Percentiles rank a stretch among this genome's conserved stretches.
Conservation (phyloP, 2,329 filamentous ascomycete genomes). For the Colletotrichum lindemuthianum region DNA sequence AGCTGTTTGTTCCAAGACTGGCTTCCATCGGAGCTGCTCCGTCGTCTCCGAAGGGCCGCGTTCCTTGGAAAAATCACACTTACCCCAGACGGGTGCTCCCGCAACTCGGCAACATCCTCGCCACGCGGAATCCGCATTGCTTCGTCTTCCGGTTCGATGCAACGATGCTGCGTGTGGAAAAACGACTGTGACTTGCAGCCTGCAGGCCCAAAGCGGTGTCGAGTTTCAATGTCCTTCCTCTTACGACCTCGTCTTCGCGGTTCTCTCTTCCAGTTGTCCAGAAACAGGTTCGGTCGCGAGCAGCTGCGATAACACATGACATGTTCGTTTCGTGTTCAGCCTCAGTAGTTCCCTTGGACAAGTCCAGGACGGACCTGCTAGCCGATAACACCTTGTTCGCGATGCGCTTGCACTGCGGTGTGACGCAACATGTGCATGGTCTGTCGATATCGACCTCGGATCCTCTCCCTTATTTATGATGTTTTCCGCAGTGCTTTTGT, state of each 20-base stretch:
- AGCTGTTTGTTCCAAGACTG: background rate
- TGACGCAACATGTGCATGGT: too few species aligned
- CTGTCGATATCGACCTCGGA: too few species aligned
- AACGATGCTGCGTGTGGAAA: background rate
- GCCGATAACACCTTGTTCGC: too few species aligned
- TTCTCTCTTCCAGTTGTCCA: too few species aligned
- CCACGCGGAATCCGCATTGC: slow-evolving; percentile 4
- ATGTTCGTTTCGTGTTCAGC: too few species aligned
- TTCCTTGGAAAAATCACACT: background rate
- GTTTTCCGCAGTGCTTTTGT: too few species aligned
- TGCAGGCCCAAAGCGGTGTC: background rate
- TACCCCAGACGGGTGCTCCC: slow-evolving; percentile 32
- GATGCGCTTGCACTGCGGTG: too few species aligned
- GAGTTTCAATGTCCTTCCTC: background rate
- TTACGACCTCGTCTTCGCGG: background rate
- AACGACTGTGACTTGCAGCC: background rate
- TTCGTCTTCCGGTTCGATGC: slow-evolving; percentile 2
- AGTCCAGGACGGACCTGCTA: too few species aligned
- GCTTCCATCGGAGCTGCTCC: slow-evolving; percentile 1
- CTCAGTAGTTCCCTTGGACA: too few species aligned
- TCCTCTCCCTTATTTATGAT: too few species aligned
- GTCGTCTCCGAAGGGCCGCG: slow-evolving; percentile 33
- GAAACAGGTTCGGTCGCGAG: too few species aligned
- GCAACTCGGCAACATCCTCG: background rate
- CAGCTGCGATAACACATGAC: too few species aligned